Conservation (phyloP, 176 grass and related monocot species). For the Pharus latifolius region DNA sequence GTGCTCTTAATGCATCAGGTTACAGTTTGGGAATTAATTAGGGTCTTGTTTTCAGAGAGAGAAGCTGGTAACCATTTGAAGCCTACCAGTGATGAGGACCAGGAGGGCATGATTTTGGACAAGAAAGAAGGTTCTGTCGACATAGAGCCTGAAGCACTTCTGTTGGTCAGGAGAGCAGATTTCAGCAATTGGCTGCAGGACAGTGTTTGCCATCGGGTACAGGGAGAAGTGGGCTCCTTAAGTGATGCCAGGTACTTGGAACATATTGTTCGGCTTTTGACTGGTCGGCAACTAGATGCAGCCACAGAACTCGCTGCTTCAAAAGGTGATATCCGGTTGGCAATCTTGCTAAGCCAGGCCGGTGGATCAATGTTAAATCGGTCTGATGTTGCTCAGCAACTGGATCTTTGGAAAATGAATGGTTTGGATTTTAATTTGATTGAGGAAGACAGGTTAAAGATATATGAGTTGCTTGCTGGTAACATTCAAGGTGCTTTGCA, state of each 20-base stretch:
- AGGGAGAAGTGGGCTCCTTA: conserved; percentile 67
- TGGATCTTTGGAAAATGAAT: conserved; percentile 82
- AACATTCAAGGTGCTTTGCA: conserved; percentile 61
- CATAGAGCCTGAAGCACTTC: conserved; percentile 69
- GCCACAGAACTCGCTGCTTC: conserved; percentile 78
- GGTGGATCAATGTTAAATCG: conserved; percentile 79
- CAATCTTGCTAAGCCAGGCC: conserved; percentile 76
- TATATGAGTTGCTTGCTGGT: conserved; percentile 78
- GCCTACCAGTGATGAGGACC: conserved; percentile 36
- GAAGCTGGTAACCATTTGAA: conserved; percentile 30
- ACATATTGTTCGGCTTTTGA: conserved; percentile 77
- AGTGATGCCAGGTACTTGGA: conserved; percentile 68
- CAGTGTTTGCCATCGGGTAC: conserved; percentile 70
- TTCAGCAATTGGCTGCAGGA: conserved; percentile 92
- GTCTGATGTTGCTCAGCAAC: conserved; percentile 63
- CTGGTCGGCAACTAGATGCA: conserved; percentile 72
- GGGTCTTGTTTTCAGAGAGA: conserved; percentile 70
- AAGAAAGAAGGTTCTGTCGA: conserved; percentile 52
- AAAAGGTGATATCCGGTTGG: conserved; percentile 65
- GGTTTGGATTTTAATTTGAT: conserved; percentile 78
- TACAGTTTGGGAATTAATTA: conserved; percentile 81
- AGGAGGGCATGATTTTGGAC: conserved; percentile 76
- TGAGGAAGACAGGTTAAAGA: conserved; percentile 70
- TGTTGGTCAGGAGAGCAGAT: conserved; percentile 75
- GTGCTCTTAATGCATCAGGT: conserved; percentile 80